Percentiles rank a stretch among this genome's conserved stretches.
Conservation (phyloP, 1,139 yeast genomes). For the Nematodospora anomalae region DNA sequence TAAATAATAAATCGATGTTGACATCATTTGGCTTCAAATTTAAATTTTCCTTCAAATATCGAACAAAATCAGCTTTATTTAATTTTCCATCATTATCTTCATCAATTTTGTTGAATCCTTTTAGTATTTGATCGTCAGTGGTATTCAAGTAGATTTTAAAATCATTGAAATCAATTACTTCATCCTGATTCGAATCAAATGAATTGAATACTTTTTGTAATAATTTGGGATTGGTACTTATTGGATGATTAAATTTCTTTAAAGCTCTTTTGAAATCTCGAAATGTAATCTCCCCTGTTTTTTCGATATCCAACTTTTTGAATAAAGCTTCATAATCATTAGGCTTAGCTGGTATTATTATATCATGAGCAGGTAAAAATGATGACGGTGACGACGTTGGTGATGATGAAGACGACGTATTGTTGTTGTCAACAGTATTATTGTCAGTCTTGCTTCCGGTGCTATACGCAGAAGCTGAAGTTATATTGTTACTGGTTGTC, state of each 20-base stretch:
- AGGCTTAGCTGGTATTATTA: conserved; percentile 15
- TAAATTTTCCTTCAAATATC: conserved; percentile 56
- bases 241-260: conserved; percentile 58
- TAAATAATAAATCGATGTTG: conserved; percentile 59
- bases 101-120: conserved; percentile 72
- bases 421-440: conserved; percentile 1
- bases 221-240: conserved; percentile 63
- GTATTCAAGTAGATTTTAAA: conserved; percentile 58
- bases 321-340: conserved; percentile 37
- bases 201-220: conserved; percentile 54
- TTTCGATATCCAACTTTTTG: conserved; percentile 50
- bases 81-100: conserved; percentile 74
- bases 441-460: not conserved
- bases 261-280: conserved; percentile 58
- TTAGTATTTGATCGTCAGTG: conserved; percentile 69
- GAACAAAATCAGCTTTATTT: conserved; percentile 62
- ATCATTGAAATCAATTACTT: conserved; percentile 57
- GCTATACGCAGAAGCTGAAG: conserved; percentile 11
- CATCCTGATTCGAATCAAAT: conserved; percentile 59
- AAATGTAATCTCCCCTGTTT: conserved; percentile 57
- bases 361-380: conserved; percentile 3
- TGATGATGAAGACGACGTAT: not conserved
- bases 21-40: conserved; percentile 54
- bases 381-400: too few relatives aligned
- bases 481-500: conserved; percentile 2